Percentiles rank a stretch among this genome's conserved stretches.
Evolutionary conservation across 768 basidiomycete genomes (phyloP).

Genomic region (Kwoniella sp.): DNA sequence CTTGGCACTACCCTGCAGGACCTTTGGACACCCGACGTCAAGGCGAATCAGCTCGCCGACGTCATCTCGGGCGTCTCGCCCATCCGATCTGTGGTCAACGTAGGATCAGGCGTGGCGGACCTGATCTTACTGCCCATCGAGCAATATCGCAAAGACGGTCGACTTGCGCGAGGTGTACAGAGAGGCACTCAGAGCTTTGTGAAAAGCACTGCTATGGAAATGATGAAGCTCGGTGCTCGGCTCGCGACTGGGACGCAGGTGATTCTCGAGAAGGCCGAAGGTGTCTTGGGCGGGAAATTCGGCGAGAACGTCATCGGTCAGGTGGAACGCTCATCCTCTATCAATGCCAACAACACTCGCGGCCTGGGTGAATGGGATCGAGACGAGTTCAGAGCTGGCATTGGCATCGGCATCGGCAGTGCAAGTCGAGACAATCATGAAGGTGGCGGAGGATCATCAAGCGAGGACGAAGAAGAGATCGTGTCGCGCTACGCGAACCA

Average conservation of each 20-base stretch:
- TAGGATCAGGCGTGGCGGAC: conserved; percentile 95
- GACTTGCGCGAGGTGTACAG: conserved; percentile 88
- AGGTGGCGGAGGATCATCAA: neutral
- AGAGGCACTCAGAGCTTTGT: conserved; percentile 92
- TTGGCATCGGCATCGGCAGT: conserved; percentile 5
- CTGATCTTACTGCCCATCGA: conserved; percentile 92
- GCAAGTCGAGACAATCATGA: neutral
- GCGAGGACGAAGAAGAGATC: conserved; percentile 20
- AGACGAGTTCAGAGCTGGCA: conserved; percentile 7
- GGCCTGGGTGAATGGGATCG: conserved; percentile 32
- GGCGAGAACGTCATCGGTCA: conserved; percentile 69
- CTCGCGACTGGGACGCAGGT: conserved; percentile 97
- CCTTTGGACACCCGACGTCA: conserved; percentile 98
- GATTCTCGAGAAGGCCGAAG: conserved; percentile 92
- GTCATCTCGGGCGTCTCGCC: conserved; percentile 96
- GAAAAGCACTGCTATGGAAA: conserved; percentile 91
- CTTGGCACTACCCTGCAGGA: conserved; percentile 92
- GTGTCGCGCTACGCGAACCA: conserved; percentile 79
- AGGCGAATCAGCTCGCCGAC: conserved; percentile 95
- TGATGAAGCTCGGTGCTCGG: conserved; percentile 88
- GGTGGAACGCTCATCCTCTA: conserved; percentile 60
- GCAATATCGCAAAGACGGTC: conserved; percentile 95
- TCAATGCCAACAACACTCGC: neutral
- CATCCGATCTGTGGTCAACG: conserved; percentile 94
- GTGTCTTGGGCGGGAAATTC: conserved; percentile 77